phyloP scores from a whole-genome alignment of 2,329 filamentous ascomycete species.

The Endocalyx cinctus region DNA sequence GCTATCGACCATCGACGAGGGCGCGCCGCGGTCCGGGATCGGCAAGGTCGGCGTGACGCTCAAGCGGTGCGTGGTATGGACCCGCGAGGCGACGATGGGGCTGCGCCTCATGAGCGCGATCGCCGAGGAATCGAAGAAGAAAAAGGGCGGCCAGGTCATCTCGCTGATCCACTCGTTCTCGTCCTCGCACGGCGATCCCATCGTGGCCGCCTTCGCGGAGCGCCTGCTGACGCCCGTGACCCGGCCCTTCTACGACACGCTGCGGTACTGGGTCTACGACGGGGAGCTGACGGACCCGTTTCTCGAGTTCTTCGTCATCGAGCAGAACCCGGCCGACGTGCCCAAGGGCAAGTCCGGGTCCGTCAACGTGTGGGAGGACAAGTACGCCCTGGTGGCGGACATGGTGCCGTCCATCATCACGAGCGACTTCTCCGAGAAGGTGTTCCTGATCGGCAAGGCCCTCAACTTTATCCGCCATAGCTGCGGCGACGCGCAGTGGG shows the following conservation, averaged over 20 bases:
- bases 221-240: constrained; percentile 82
- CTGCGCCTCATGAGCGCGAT: constrained; percentile 90
- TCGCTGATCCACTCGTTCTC: constrained; percentile 91
- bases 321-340: constrained; percentile 59
- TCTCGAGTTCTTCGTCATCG: constrained; percentile 88
- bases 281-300: constrained; percentile 97
- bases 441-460: constrained; percentile 96
- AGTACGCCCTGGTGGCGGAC: constrained; percentile 77
- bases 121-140: constrained; percentile 80
- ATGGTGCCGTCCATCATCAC: constrained; percentile 95
- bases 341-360: constrained; percentile 54
- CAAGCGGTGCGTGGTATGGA: constrained; percentile 96
- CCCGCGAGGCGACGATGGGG: constrained; percentile 92
- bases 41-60: constrained; percentile 87
- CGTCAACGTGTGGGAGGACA: constrained; percentile 96
- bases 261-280: constrained; percentile 96
- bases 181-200: constrained; percentile 88
- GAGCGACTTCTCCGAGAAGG: constrained; percentile 88
- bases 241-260: constrained; percentile 91
- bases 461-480: constrained; percentile 97
- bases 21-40: constrained; percentile 63
- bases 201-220: constrained; percentile 90
- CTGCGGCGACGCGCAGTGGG: constrained; percentile 90
- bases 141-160: constrained; percentile 85
- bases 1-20: constrained; percentile 66